Conservation (phyloP, 768 basidiomycete species). For the Pleurotus platypus region DNA sequence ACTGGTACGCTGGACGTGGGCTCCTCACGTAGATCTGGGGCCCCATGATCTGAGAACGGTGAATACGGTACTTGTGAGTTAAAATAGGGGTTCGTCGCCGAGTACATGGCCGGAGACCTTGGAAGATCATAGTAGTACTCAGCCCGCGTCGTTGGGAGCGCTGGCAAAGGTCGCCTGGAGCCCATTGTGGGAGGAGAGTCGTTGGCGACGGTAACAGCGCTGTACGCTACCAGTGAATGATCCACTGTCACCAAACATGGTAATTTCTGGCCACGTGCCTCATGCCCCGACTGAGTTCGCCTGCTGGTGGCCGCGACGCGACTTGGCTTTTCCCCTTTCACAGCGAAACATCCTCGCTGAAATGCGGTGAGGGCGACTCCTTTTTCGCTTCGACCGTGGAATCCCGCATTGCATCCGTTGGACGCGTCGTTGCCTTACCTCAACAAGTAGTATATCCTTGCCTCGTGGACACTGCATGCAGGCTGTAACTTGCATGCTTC, state of each 20-base stretch:
- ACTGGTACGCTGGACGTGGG: constrained; percentile 51
- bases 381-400: neutral
- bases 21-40: constrained; percentile 37
- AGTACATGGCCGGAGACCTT: constrained; percentile 22
- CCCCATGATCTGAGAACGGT: constrained; percentile 30
- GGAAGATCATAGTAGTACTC: constrained; percentile 24
- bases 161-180: constrained; percentile 24
- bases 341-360: neutral
- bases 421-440: neutral
- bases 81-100: constrained; percentile 32
- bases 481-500: neutral
- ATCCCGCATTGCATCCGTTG: neutral
- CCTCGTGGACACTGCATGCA: neutral
- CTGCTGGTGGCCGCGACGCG: neutral
- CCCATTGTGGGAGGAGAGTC: constrained; percentile 13
- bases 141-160: constrained; percentile 24
- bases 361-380: neutral
- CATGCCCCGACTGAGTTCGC: neutral
- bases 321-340: neutral
- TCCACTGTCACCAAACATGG: constrained; percentile 7
- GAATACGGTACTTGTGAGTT: constrained; percentile 33
- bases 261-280: constrained; percentile 1
- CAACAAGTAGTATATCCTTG: neutral
- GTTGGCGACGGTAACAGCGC: constrained; percentile 5
- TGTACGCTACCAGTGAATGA: constrained; percentile 1